These are phyloP conservation scores for Debaryomyces nepalensis DNA, from an alignment of 1,139 yeast species.

Conservation along the genomic window DNA sequence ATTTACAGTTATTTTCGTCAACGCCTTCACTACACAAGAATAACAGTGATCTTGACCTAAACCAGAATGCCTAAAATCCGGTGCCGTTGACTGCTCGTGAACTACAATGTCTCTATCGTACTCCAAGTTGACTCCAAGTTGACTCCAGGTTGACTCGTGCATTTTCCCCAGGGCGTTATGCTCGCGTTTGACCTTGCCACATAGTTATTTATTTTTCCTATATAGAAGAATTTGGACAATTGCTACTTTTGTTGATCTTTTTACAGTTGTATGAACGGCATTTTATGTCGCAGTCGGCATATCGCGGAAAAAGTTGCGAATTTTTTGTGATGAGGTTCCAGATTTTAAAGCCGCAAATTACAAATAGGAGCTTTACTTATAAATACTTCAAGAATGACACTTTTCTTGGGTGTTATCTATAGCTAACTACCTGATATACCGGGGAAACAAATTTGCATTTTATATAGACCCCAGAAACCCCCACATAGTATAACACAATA, in stretches of 20 bases:
- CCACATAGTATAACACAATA: background rate
- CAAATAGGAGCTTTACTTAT: slow-evolving; percentile 1
- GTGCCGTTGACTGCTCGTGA: too few species aligned
- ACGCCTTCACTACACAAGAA: slow-evolving; percentile 5
- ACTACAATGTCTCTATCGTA: too few species aligned
- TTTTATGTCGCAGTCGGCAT: slow-evolving; percentile 9
- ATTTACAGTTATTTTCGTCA: slow-evolving; percentile 9
- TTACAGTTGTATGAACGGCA: slow-evolving; percentile 7
- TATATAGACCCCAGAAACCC: background rate
- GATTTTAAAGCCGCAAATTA: slow-evolving; percentile 7
- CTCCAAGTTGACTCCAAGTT: slow-evolving; percentile 6
- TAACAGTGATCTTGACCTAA: slow-evolving; percentile 4
- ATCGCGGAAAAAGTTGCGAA: slow-evolving; percentile 8
- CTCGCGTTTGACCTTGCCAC: background rate
- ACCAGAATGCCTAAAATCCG: background rate
- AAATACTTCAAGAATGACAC: slow-evolving; percentile 3
- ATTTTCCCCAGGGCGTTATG: background rate
- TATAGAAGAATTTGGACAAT: slow-evolving; percentile 1
- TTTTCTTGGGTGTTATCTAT: background rate
- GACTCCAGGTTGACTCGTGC: slow-evolving; percentile 6
- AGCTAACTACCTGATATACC: background rate
- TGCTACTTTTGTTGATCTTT: slow-evolving; percentile 1
- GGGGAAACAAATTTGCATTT: background rate
- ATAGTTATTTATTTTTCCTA: background rate
- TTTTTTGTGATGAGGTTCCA: slow-evolving; percentile 9